Percentiles rank a stretch among this genome's conserved stretches.
These are phyloP conservation scores for Aristolochia contorta DNA, from an alignment of 164 flowering plant species.

Conservation along the genomic window DNA sequence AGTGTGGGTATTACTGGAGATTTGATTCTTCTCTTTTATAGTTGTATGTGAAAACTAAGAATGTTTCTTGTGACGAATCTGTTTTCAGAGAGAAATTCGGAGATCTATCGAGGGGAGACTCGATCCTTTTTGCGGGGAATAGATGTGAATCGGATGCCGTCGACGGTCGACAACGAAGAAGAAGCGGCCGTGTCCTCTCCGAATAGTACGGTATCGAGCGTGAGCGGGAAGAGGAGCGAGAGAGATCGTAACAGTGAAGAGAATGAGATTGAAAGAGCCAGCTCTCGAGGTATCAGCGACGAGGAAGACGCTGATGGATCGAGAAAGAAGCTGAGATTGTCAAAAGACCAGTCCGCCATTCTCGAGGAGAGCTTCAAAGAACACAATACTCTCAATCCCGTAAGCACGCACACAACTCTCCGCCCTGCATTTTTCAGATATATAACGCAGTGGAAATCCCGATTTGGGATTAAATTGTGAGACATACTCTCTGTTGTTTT, in stretches of 20 bases:
- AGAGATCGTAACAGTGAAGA: slow-evolving; percentile 31
- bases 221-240: slow-evolving; percentile 51
- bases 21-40: neutral
- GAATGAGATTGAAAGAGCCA: slow-evolving; percentile 33
- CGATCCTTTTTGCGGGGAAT: slow-evolving; percentile 12
- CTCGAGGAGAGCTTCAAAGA: slow-evolving; percentile 88
- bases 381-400: slow-evolving; percentile 80
- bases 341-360: slow-evolving; percentile 73
- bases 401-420: slow-evolving; percentile 21
- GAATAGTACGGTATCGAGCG: slow-evolving; percentile 64
- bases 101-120: slow-evolving; percentile 8
- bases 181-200: slow-evolving; percentile 23
- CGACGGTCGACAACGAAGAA: slow-evolving; percentile 8
- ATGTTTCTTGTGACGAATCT: neutral
- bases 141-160: slow-evolving; percentile 15
- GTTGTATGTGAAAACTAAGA: too few species aligned
- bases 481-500: too few species aligned
- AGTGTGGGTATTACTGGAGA: too few species aligned
- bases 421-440: too few species aligned
- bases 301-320: slow-evolving; percentile 76
- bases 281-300: slow-evolving; percentile 57
- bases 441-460: too few species aligned
- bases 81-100: slow-evolving; percentile 4
- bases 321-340: slow-evolving; percentile 67
- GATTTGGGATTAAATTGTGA: too few species aligned